These are phyloP conservation scores for Colletotrichum spinosum DNA, from an alignment of 2,329 filamentous ascomycete species.

Conservation along the genomic window DNA sequence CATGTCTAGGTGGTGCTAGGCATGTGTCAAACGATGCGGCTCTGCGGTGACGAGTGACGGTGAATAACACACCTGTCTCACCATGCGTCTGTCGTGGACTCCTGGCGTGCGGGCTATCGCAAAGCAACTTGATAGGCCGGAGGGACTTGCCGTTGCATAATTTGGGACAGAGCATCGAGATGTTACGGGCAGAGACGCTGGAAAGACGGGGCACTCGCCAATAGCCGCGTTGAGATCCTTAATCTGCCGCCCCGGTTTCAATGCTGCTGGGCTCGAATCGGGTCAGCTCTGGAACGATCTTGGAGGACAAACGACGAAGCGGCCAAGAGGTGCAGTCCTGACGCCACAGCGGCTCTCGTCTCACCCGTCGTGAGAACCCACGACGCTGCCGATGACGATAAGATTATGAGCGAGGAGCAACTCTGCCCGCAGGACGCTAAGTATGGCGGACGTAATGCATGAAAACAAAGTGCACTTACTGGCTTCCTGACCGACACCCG, in stretches of 20 bases:
- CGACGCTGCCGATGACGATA: not conserved
- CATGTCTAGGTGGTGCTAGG: too few species aligned
- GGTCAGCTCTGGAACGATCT: not conserved
- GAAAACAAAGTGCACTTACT: constrained; percentile 4
- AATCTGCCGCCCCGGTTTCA: not conserved
- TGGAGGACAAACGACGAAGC: not conserved
- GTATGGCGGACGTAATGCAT: constrained; percentile 15
- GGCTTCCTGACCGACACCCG: constrained; percentile 15
- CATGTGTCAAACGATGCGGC: too few species aligned
- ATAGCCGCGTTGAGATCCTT: constrained; percentile 4
- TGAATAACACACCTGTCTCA: too few species aligned
- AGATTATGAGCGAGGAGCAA: constrained; percentile 3
- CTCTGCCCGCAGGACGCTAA: not conserved
- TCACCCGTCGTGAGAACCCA: not conserved
- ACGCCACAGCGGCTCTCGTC: not conserved
- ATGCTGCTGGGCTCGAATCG: not conserved
- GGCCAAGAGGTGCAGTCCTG: not conserved
- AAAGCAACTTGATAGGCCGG: too few species aligned
- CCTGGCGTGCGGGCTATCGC: too few species aligned
- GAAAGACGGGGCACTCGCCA: not conserved
- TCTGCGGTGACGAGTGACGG: too few species aligned
- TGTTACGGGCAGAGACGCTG: too few species aligned
- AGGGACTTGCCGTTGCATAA: too few species aligned
- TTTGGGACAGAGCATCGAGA: too few species aligned
- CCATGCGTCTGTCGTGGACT: too few species aligned